Evolutionary conservation across 2,329 filamentous ascomycete species (phyloP).

Genomic region (Chaetothyriales sp.): DNA sequence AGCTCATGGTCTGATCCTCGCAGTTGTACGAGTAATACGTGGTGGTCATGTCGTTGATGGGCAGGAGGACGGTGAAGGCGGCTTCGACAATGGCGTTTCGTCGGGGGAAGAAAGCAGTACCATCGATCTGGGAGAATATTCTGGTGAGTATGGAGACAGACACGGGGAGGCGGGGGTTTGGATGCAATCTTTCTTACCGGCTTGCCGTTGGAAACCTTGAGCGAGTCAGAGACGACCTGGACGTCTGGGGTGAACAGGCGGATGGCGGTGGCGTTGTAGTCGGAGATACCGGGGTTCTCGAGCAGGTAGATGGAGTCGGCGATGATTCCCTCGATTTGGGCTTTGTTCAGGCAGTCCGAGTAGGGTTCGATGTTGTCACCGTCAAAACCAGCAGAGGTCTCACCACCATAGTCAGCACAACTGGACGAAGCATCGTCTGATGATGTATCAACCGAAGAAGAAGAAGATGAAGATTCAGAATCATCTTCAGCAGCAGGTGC

Average conservation of each 20-base stretch:
- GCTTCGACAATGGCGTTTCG: neutral
- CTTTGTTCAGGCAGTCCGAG: neutral
- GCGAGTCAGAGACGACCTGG: neutral
- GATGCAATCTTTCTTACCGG: neutral
- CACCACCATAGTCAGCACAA: neutral
- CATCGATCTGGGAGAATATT: neutral
- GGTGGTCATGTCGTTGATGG: neutral
- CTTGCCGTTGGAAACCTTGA: neutral
- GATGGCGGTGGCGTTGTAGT: neutral
- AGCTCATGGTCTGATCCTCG: neutral
- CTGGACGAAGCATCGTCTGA: neutral
- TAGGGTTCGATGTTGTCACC: neutral
- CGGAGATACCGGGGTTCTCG: neutral
- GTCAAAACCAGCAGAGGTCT: neutral
- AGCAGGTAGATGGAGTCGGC: neutral
- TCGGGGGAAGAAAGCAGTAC: neutral
- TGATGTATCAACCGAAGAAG: neutral
- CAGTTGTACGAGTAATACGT: neutral
- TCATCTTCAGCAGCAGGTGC: constrained; percentile 11
- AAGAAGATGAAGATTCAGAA: constrained; percentile 13
- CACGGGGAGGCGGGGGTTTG: no score
- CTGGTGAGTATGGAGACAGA: no score
- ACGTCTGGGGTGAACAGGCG: neutral
- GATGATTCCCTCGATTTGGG: neutral
- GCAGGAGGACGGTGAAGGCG: neutral